Percentiles rank a stretch among this genome's conserved stretches.
These are phyloP conservation scores for Cladosporium sphaerospermum DNA, from an alignment of 2,329 filamentous ascomycete species.

Conservation along the genomic window DNA sequence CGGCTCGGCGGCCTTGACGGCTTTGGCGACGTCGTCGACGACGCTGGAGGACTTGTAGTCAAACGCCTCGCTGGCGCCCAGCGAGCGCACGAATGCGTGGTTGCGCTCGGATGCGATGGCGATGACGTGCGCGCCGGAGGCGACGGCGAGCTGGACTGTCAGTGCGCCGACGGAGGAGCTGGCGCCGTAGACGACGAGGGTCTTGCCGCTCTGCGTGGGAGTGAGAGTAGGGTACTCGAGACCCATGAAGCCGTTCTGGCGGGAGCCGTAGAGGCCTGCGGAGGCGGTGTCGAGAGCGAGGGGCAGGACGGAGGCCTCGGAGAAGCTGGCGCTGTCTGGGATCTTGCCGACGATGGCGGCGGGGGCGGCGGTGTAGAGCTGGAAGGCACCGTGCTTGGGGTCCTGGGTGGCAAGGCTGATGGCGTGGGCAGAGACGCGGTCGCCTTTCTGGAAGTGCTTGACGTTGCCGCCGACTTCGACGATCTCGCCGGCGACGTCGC, in stretches of 20 bases:
- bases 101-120: slow-evolving; percentile 29
- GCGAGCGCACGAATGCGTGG: slow-evolving; percentile 25
- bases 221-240: slow-evolving; percentile 34
- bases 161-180: slow-evolving; percentile 31
- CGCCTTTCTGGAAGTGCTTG: slow-evolving; percentile 30
- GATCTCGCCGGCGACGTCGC: slow-evolving; percentile 34
- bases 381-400: slow-evolving; percentile 26
- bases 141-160: slow-evolving; percentile 31
- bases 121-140: slow-evolving; percentile 31
- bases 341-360: slow-evolving; percentile 32
- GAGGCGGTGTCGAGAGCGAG: slow-evolving; percentile 41
- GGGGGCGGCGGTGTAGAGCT: slow-evolving; percentile 29
- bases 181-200: slow-evolving; percentile 35
- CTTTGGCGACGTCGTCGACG: slow-evolving; percentile 10
- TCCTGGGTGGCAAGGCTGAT: slow-evolving; percentile 22
- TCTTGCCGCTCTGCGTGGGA: slow-evolving; percentile 31
- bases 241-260: slow-evolving; percentile 29
- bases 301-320: slow-evolving; percentile 37
- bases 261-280: slow-evolving; percentile 36
- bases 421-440: slow-evolving; percentile 27
- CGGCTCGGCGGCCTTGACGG: slow-evolving; percentile 17
- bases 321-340: slow-evolving; percentile 34
- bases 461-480: slow-evolving; percentile 31
- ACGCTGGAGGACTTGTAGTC: slow-evolving; percentile 11
- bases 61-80: slow-evolving; percentile 7